phyloP scores from a whole-genome alignment of 164 flowering plant genomes.

The Vitis labrusca region DNA sequence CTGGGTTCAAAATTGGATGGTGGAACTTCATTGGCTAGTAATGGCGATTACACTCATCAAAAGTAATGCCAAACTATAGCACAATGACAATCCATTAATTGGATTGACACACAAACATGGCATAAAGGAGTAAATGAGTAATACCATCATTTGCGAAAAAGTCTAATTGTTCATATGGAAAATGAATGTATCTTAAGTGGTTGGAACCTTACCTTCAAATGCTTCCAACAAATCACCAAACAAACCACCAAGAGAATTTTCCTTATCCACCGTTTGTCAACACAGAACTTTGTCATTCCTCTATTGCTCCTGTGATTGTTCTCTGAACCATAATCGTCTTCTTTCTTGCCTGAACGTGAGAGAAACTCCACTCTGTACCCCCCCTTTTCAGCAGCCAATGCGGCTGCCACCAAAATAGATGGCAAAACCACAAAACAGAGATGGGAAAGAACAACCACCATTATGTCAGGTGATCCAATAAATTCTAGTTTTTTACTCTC shows the following conservation, averaged over 20 bases:
- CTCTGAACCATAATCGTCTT: constrained; percentile 46
- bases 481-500: constrained; percentile 26
- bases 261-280: constrained; percentile 51
- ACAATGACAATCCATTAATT: too few relatives aligned
- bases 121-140: too few relatives aligned
- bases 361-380: constrained; percentile 37
- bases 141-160: too few relatives aligned
- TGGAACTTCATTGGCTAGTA: too few relatives aligned
- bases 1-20: too few relatives aligned
- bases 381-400: constrained; percentile 64
- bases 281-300: constrained; percentile 15
- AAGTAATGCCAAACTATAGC: too few relatives aligned
- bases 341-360: constrained; percentile 67
- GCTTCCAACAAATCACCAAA: constrained; percentile 60
- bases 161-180: too few relatives aligned
- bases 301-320: constrained; percentile 5
- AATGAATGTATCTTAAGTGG: too few relatives aligned
- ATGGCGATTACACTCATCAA: too few relatives aligned
- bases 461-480: constrained; percentile 82
- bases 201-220: constrained; percentile 57
- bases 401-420: constrained; percentile 42
- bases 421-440: constrained; percentile 67
- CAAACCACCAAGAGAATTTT: constrained; percentile 52
- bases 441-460: constrained; percentile 85
- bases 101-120: too few relatives aligned